phyloP scores from a whole-genome alignment of 23 red algal genomes.

The Gracilaria gracilis region DNA sequence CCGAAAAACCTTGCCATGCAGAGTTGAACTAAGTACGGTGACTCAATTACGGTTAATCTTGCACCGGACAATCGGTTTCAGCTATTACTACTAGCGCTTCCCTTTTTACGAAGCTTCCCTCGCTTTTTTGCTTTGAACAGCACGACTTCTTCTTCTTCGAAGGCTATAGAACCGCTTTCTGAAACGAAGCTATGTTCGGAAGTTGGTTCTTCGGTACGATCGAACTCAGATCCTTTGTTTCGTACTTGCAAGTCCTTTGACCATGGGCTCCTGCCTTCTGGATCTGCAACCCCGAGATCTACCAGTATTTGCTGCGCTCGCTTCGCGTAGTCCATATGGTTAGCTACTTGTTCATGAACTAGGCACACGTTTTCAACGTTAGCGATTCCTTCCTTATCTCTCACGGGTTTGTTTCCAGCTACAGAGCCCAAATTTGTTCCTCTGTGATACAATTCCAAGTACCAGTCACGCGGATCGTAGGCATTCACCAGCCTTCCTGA shows the following conservation, averaged over 20 bases:
- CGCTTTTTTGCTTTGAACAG: background rate
- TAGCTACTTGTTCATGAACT: constrained; percentile 35
- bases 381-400: constrained; percentile 33
- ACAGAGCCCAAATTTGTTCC: constrained; percentile 69
- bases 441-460: constrained; percentile 67
- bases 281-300: constrained; percentile 47
- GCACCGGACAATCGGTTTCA: too few relatives aligned
- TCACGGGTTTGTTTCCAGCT: constrained; percentile 53
- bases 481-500: constrained; percentile 71
- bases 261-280: constrained; percentile 39
- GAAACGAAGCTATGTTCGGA: background rate
- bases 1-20: too few relatives aligned
- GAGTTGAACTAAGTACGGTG: too few relatives aligned
- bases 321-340: constrained; percentile 69
- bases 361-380: constrained; percentile 68
- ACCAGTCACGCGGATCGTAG: constrained; percentile 74
- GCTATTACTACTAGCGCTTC: too few relatives aligned
- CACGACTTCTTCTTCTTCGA: constrained; percentile 16
- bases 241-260: background rate
- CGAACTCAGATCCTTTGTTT: background rate
- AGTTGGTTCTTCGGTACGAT: background rate
- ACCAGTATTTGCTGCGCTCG: constrained; percentile 58
- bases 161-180: background rate
- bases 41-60: too few relatives aligned
- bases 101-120: background rate